Evolutionary conservation across 345 rosid genomes (phyloP).

Genomic region (Theobroma cacao): DNA sequence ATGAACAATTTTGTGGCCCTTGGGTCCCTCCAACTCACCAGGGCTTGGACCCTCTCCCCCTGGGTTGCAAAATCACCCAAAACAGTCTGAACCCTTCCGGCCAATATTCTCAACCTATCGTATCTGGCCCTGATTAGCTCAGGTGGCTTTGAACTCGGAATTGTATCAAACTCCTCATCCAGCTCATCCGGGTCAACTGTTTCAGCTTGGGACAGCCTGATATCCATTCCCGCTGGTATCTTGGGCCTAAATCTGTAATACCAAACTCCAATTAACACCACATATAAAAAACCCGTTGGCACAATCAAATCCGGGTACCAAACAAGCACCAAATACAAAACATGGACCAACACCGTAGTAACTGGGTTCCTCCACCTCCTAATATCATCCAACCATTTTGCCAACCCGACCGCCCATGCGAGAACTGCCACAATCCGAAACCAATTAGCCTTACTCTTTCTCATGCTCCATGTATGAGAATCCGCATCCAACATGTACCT

Average conservation of each 20-base stretch:
- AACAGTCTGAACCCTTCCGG: constrained; percentile 82
- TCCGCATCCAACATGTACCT: constrained; percentile 94
- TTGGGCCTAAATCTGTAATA: constrained; percentile 85
- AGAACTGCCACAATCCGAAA: constrained; percentile 88
- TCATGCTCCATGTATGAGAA: constrained; percentile 97
- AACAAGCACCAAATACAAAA: constrained; percentile 80
- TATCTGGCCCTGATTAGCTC: constrained; percentile 74
- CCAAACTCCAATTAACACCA: constrained; percentile 87
- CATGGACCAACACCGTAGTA: constrained; percentile 78
- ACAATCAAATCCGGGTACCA: constrained; percentile 94
- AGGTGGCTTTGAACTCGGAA: constrained; percentile 77
- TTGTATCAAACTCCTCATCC: constrained; percentile 90
- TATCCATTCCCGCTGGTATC: constrained; percentile 94
- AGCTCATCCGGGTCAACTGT: constrained; percentile 80
- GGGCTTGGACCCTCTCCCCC: constrained; percentile 85
- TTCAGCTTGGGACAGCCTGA: constrained; percentile 78
- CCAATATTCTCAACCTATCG: constrained; percentile 79
- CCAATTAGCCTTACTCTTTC: constrained; percentile 95
- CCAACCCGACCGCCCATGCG: constrained; percentile 91
- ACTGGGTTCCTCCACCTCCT: constrained; percentile 85
- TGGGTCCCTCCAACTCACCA: constrained; percentile 99
- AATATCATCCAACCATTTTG: constrained; percentile 80
- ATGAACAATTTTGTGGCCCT: constrained; percentile 89
- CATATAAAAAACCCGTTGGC: constrained; percentile 83
- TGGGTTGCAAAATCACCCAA: constrained; percentile 96